A percentile compares a stretch with the other conserved stretches of the same genome.
Conservation (phyloP, 345 rosid genomes). For the Ceriops decandra region DNA sequence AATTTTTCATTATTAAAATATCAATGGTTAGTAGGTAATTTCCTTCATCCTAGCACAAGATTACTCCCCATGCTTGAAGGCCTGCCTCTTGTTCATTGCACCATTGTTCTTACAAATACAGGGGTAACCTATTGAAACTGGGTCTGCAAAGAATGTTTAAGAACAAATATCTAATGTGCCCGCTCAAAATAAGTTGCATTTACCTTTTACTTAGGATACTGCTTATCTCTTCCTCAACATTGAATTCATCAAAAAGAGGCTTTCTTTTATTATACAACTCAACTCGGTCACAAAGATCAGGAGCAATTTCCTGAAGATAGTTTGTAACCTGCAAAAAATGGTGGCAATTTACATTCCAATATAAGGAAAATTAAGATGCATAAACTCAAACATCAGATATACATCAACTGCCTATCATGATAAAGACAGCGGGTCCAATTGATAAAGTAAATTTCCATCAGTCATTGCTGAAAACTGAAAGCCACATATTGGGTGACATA, state of each 20-base stretch:
- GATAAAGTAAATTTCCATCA: too few species aligned
- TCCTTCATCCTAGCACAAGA: background rate
- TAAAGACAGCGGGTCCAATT: too few species aligned
- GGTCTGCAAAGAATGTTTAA: too few species aligned
- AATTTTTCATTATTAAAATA: background rate
- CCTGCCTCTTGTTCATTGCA: background rate
- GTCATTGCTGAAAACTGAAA: too few species aligned
- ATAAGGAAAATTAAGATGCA: background rate
- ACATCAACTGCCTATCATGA: too few species aligned
- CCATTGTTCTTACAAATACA: background rate
- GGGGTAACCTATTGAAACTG: too few species aligned
- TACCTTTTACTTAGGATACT: slow-evolving; percentile 90
- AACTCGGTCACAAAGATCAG: slow-evolving; percentile 85
- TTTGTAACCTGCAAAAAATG: slow-evolving; percentile 63
- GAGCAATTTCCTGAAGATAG: slow-evolving; percentile 96
- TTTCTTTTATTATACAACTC: slow-evolving; percentile 67
- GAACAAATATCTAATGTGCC: too few species aligned
- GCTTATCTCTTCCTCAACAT: slow-evolving; percentile 80
- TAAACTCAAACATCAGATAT: too few species aligned
- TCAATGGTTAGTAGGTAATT: background rate
- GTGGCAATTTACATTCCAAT: background rate
- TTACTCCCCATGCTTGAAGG: background rate
- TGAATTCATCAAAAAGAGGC: slow-evolving; percentile 85
- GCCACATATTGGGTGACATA: too few species aligned
- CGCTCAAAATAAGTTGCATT: slow-evolving; percentile 1